Evolutionary conservation across 441 rosid species (phyloP), one percentile per base, ranked within the genome.

Genomic region (Lepidium campestre): DNA sequence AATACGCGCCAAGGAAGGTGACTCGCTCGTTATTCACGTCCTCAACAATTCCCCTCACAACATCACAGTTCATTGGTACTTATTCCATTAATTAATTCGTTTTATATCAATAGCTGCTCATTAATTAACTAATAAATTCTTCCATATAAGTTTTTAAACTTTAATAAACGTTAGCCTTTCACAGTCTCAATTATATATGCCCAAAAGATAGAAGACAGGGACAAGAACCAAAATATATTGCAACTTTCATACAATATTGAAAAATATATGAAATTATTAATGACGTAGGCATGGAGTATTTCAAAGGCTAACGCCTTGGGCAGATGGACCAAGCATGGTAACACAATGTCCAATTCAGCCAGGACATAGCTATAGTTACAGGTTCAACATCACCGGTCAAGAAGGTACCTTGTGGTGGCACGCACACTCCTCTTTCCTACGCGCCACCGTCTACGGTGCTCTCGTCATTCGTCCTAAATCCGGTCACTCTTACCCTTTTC

Each of bases 351-450:
- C 97, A 3, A 87, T 91, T 40, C 73, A 27, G 10, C 95, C 95
- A 0, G 90, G 88, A 10, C 56, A 45, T 10, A 83, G 74, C n/a
- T 93, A 83, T 57, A 83, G 88, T 0, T 88, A 93, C 76, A 81
- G 57, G 62, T 93, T 87, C 63, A 82, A 58, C 18, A 60, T 91
- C 75, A 70, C 71, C 17, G 40, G 67, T 6, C 97, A 91, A 56
- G 98, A 91, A 57, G 98, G 98, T n/a, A 87, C 97, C 14, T 83
- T 90, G 2, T 90, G 98, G 98, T 93, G 97, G 97, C 98, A 93
- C 25, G 95, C 98, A 49, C 98, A 93, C 18, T 46, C 77, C 40
- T 84, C 88, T 0, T 73, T 73, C 76, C 83, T 88, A 44, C 98
- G 96, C 0, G 89, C 97, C 57, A 90, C 96, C 3, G 87, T 87